A percentile compares a stretch with the other conserved stretches of the same genome.
Conservation (phyloP, 768 basidiomycete species). For the Pleurotus tuber-regium region DNA sequence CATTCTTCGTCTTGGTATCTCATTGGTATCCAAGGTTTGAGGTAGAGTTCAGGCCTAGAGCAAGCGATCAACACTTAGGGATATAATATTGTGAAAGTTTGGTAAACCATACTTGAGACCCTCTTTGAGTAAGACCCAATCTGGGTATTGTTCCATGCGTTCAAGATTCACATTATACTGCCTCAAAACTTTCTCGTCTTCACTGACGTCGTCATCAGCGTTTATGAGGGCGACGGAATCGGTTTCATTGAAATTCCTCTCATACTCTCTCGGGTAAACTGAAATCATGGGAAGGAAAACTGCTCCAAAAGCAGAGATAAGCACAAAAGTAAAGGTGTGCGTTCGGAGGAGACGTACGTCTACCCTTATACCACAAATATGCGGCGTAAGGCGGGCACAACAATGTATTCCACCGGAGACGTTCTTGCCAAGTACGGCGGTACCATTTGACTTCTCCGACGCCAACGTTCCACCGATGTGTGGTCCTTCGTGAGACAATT, state of each 20-base stretch:
- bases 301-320: not conserved
- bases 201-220: conserved; percentile 5
- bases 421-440: conserved; percentile 7
- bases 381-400: conserved; percentile 7
- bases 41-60: conserved; percentile 1
- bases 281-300: conserved; percentile 3
- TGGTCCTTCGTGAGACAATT: conserved; percentile 39
- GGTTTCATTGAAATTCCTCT: conserved; percentile 5
- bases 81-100: too few relatives aligned
- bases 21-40: conserved; percentile 6
- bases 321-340: not conserved
- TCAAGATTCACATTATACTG: not conserved
- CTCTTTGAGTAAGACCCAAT: conserved; percentile 4
- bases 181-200: conserved; percentile 6
- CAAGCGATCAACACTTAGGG: not conserved
- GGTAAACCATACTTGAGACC: too few relatives aligned
- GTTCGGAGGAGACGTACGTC: not conserved
- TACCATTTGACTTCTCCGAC: conserved; percentile 7
- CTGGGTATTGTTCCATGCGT: conserved; percentile 2
- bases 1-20: conserved; percentile 3
- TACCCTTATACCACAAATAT: conserved; percentile 4
- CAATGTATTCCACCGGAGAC: conserved; percentile 3
- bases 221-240: conserved; percentile 5
- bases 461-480: conserved; percentile 28
- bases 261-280: conserved; percentile 1